Percentiles rank a stretch among this genome's conserved stretches.
phyloP scores from a whole-genome alignment of 495 filamentous ascomycete species.

The Bryoglossum gracile region DNA sequence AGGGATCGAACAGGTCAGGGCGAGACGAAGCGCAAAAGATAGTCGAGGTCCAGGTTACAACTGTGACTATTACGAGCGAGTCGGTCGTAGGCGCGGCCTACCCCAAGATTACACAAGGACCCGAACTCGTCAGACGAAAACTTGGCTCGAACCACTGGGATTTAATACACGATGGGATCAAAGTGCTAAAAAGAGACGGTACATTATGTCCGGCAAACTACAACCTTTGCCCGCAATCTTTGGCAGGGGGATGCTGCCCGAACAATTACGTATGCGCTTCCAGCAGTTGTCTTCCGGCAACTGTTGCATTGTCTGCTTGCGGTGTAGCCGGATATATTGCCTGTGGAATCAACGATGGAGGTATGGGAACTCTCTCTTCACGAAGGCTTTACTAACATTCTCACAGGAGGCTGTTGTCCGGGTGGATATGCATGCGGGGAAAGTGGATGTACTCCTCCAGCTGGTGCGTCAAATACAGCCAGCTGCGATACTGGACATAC shows the following conservation, averaged over 20 bases:
- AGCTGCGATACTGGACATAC: slow-evolving; percentile 12
- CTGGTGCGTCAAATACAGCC: slow-evolving; percentile 12
- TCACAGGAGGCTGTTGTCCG: slow-evolving; percentile 24
- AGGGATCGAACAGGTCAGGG: background rate
- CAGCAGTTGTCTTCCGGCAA: slow-evolving; percentile 15
- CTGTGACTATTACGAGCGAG: too few species aligned
- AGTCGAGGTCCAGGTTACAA: too few species aligned
- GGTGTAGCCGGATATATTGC: slow-evolving; percentile 16
- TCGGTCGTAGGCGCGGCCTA: slow-evolving; percentile 4
- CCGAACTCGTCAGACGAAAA: slow-evolving; percentile 14
- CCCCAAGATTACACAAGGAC: slow-evolving; percentile 18
- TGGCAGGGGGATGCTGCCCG: slow-evolving; percentile 24
- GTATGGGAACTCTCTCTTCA: slow-evolving; percentile 3
- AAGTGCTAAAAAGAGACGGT: slow-evolving; percentile 22
- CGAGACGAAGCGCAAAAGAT: background rate
- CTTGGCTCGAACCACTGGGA: slow-evolving; percentile 20
- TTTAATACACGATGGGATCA: slow-evolving; percentile 20
- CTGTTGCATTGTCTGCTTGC: slow-evolving; percentile 15
- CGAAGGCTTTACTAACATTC: background rate
- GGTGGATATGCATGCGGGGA: slow-evolving; percentile 13
- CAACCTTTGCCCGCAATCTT: slow-evolving; percentile 14
- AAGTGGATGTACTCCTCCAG: slow-evolving; percentile 12
- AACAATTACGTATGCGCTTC: slow-evolving; percentile 20
- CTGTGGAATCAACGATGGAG: slow-evolving; percentile 21
- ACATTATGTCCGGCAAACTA: slow-evolving; percentile 15